Base-by-base conservation (phyloP, 495 filamentous ascomycete species). In the Melanomma pulvis-pyrius region DNA sequence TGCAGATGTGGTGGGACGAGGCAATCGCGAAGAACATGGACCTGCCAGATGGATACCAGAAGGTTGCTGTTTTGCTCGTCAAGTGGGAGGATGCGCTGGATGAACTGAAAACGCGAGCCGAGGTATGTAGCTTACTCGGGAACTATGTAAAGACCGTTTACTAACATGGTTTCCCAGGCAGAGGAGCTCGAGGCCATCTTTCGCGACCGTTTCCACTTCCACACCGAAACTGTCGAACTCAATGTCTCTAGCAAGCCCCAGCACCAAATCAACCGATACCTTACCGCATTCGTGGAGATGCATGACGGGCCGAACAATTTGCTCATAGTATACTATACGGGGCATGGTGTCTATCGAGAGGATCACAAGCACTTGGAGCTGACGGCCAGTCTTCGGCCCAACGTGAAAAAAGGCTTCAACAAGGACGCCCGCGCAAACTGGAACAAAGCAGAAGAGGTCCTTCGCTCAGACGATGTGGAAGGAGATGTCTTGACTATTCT, bases 251-350 rank as follows among this genome's bases (percentile, higher is more conserved):
- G 29, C 47, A 71, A 70, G 19, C 68, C 71, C 1, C 65, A 70
- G 30, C 68, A 62, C 29, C 71, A 71, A 50, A 28, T 75, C 1
- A 36, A 55, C 25, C 41, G 36, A 2, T 36, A 44, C 36, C 29
- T 73, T 17, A 29, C 30, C 39, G 34, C 21, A 4, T 70, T 73
- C 52, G 59, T 72, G 19, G 28, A 55, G 15, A 55, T 56, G 47
- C 50, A 75, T 36, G 71, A 75, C 53, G 63, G 52, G 11, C 71
- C 62, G 15, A 52, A 69, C 30, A 69, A 53, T 21, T 60, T 71
- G 25, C 24, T 73, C 36, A 75, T 75, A 22, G 49, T 75, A n/a
- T 75, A 73, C 54, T 75, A 75, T 50, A 72, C 68, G 34, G 73
- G 73, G 0, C 73, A 75, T 58, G 73, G 73, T 21, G 32, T 63